Conservation (phyloP, 139 green algal genomes). For the Prasinococcaceae sp. region DNA sequence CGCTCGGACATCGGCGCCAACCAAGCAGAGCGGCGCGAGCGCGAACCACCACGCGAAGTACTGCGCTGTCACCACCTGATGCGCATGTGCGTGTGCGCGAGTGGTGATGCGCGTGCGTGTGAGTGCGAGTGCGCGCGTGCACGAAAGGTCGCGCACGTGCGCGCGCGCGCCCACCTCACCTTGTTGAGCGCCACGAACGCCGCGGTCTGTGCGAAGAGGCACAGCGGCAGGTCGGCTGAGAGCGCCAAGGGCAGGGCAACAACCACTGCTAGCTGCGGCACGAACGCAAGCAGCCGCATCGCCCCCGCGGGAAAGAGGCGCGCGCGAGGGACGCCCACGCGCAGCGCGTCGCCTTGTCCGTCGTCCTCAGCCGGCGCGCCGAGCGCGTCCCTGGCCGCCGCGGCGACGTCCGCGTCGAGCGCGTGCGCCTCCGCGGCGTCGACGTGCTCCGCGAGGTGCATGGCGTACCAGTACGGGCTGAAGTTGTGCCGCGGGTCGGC, state of each 20-base stretch:
- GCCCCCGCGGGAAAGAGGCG: no score
- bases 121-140: no score
- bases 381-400: no score
- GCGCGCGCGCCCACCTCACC: no score
- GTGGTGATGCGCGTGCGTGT: no score
- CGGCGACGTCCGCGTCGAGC: no score
- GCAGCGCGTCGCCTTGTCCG: no score
- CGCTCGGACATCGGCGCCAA: not conserved
- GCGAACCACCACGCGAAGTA: constrained; percentile 96
- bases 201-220: constrained; percentile 53
- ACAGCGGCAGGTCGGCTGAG: constrained; percentile 27
- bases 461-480: constrained; percentile 63
- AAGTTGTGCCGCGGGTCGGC: constrained; percentile 88
- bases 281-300: not conserved
- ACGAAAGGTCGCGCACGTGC: no score
- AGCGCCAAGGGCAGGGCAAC: not conserved
- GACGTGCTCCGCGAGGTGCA: constrained; percentile 42
- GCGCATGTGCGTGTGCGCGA: no score
- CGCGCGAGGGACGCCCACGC: no score
- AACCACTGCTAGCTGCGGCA: not conserved
- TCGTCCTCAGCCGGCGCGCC: no score
- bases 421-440: no score
- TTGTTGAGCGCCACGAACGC: constrained; percentile 89
- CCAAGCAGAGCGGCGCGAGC: constrained; percentile 48
- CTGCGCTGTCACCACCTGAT: constrained; percentile 70